Percentiles rank a stretch among this genome's conserved stretches.
phyloP scores from a whole-genome alignment of 352 stramenopile genomes.

The Globisporangium barbulae region DNA sequence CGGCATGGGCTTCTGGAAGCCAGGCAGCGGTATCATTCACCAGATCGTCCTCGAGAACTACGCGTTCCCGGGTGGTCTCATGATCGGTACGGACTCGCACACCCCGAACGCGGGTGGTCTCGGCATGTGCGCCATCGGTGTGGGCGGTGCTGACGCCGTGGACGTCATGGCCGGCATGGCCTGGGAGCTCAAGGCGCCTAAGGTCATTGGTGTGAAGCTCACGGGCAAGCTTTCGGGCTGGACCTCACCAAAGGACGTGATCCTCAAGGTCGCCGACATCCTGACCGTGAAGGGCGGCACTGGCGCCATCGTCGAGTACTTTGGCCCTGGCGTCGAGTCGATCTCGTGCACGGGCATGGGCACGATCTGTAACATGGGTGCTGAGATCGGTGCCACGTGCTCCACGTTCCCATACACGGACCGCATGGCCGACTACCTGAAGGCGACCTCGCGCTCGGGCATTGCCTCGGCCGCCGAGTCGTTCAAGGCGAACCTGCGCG shows the following conservation, averaged over 20 bases:
- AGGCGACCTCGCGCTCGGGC: slow-evolving; percentile 84
- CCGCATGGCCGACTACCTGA: slow-evolving; percentile 91
- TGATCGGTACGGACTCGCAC: slow-evolving; percentile 95
- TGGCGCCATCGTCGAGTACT: slow-evolving; percentile 93
- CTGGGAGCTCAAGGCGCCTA: slow-evolving; percentile 94
- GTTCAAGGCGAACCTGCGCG: slow-evolving; percentile 84
- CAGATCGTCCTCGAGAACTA: slow-evolving; percentile 96
- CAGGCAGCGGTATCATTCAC: slow-evolving; percentile 92
- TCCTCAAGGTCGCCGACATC: slow-evolving; percentile 94
- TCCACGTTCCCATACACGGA: slow-evolving; percentile 93
- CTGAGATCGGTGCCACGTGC: slow-evolving; percentile 92
- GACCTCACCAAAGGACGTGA: slow-evolving; percentile 93
- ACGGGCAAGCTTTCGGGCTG: slow-evolving; percentile 91
- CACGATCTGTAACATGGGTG: slow-evolving; percentile 96
- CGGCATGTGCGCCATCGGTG: slow-evolving; percentile 92
- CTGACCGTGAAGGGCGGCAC: slow-evolving; percentile 93
- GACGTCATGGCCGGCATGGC: slow-evolving; percentile 94
- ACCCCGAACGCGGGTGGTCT: slow-evolving; percentile 92
- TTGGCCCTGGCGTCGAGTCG: slow-evolving; percentile 89
- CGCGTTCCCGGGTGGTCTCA: slow-evolving; percentile 92
- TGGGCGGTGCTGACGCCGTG: slow-evolving; percentile 90
- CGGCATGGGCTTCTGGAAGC: slow-evolving; percentile 94
- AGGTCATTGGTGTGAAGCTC: slow-evolving; percentile 94
- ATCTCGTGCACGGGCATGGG: slow-evolving; percentile 94
- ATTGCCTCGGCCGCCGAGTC: slow-evolving; percentile 87